phyloP scores from a whole-genome alignment of 2,329 filamentous ascomycete genomes.

The Pezicula neosporulosa region DNA sequence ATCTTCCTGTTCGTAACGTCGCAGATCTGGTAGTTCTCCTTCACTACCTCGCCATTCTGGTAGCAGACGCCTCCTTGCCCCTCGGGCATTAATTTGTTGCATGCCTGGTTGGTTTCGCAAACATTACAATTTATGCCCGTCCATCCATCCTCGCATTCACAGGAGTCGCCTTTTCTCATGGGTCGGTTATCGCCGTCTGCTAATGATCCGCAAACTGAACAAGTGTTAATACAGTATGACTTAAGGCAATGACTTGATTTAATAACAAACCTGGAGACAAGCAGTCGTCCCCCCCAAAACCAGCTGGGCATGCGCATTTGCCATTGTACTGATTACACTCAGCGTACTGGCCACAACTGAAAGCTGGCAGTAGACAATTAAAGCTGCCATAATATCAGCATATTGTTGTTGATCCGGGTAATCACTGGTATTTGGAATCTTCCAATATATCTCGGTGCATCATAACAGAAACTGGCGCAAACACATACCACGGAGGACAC shows the following conservation, averaged over 20 bases:
- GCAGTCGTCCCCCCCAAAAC: slow-evolving; percentile 93
- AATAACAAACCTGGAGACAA: slow-evolving; percentile 64
- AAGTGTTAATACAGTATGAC: slow-evolving; percentile 8
- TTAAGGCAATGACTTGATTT: not conserved
- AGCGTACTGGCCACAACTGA: slow-evolving; percentile 87
- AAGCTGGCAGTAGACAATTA: slow-evolving; percentile 94
- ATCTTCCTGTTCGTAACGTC: slow-evolving; percentile 97
- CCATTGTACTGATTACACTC: slow-evolving; percentile 86
- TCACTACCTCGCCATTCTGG: slow-evolving; percentile 82
- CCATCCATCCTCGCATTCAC: slow-evolving; percentile 92
- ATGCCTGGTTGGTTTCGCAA: slow-evolving; percentile 79
- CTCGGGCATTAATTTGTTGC: slow-evolving; percentile 82
- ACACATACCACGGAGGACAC: slow-evolving; percentile 71
- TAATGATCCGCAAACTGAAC: slow-evolving; percentile 76
- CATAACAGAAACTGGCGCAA: slow-evolving; percentile 15
- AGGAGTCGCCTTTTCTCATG: slow-evolving; percentile 67
- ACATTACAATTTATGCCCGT: slow-evolving; percentile 97
- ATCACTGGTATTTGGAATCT: too few relatives aligned
- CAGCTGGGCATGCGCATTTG: slow-evolving; percentile 86
- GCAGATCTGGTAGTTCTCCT: slow-evolving; percentile 96
- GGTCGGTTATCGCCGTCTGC: slow-evolving; percentile 76
- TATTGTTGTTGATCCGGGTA: not conserved
- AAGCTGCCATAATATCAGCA: slow-evolving; percentile 57
- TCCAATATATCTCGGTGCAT: slow-evolving; percentile 6
- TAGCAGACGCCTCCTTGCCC: slow-evolving; percentile 86